Percentiles rank a stretch among this genome's conserved stretches.
These are phyloP conservation scores for Pisolithus orientalis DNA, from an alignment of 768 basidiomycete genomes.

Conservation along the genomic window DNA sequence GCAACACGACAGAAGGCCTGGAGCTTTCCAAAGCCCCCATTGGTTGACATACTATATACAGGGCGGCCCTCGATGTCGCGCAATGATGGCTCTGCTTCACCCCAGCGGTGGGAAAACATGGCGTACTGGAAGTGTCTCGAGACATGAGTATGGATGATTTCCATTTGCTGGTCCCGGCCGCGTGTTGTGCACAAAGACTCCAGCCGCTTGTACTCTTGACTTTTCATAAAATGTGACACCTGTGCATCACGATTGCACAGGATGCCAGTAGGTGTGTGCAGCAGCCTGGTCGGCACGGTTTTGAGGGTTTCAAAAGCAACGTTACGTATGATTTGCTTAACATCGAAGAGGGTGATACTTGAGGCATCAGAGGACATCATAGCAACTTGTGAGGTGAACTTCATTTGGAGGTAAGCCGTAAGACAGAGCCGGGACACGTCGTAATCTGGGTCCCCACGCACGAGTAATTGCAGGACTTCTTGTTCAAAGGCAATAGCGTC, in stretches of 20 bases:
- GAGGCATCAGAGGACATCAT: not conserved
- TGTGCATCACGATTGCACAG: not conserved
- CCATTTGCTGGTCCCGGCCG: not conserved
- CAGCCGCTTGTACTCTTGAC: not conserved
- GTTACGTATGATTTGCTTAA: no score
- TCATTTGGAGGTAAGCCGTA: no score
- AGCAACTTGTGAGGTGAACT: no score
- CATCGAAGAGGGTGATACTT: not conserved
- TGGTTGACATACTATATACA: not conserved
- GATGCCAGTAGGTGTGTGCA: not conserved
- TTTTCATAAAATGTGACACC: not conserved
- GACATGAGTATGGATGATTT: not conserved
- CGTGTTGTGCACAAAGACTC: not conserved
- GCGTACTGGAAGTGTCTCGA: not conserved
- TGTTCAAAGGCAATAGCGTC: no score
- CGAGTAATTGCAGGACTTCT: not conserved
- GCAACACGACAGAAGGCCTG: no score
- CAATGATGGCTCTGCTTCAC: not conserved
- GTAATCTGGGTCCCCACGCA: no score
- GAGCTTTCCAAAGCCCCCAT: no score
- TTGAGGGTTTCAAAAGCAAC: not conserved
- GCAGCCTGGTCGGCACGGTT: not conserved
- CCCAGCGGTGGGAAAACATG: not conserved
- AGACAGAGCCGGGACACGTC: no score
- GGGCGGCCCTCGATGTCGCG: not conserved